Conservation (phyloP, 2,329 filamentous ascomycete species). For the Claviceps africana region DNA sequence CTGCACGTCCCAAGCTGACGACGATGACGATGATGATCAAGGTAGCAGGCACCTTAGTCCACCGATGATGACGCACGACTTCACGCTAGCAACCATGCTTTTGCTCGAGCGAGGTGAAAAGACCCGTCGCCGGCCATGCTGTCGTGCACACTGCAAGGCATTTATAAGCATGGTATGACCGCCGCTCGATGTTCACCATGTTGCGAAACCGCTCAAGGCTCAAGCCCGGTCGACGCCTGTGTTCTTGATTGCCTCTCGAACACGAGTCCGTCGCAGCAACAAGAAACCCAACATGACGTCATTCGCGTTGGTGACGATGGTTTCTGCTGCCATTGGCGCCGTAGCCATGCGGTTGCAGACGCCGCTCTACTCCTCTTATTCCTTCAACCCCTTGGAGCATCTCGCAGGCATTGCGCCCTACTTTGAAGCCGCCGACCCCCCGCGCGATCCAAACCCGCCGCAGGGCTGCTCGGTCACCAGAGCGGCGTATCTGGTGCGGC, state of each 20-base stretch:
- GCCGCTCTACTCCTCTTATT: conserved; percentile 30
- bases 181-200: background rate
- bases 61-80: background rate
- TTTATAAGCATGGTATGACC: background rate
- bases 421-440: conserved; percentile 39
- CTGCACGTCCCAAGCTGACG: background rate
- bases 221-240: background rate
- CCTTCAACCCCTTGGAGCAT: conserved; percentile 40
- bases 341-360: conserved; percentile 5
- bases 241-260: background rate
- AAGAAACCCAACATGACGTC: background rate
- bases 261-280: background rate
- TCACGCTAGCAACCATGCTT: background rate
- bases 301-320: background rate
- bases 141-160: background rate
- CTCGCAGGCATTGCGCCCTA: conserved; percentile 43
- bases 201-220: background rate
- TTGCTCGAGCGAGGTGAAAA: background rate
- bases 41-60: background rate
- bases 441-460: conserved; percentile 18
- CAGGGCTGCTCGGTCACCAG: conserved; percentile 35
- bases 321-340: background rate
- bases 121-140: background rate
- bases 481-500: conserved; percentile 43
- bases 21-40: background rate